Percentiles rank a stretch among this genome's conserved stretches.
These are phyloP conservation scores for Aphanomyces astaci DNA, from an alignment of 352 stramenopile genomes.

Conservation along the genomic window DNA sequence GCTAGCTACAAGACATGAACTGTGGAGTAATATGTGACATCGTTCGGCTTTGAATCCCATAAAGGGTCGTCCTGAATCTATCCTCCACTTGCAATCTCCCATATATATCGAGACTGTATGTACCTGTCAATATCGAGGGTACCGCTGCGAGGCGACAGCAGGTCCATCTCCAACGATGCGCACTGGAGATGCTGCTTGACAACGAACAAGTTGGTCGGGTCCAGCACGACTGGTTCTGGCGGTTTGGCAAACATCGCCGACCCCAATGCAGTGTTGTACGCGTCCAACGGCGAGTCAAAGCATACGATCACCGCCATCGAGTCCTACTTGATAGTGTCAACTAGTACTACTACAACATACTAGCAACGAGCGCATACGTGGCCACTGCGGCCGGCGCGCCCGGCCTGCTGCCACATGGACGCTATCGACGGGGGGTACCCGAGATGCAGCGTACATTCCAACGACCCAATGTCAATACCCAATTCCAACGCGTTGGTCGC, in stretches of 20 bases:
- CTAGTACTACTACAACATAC: neutral
- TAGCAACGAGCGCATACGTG: conserved; percentile 2
- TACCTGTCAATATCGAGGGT: conserved; percentile 56
- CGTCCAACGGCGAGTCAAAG: conserved; percentile 92
- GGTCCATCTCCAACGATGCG: conserved; percentile 85
- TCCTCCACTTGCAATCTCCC: no score
- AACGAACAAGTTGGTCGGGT: conserved; percentile 80
- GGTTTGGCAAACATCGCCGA: conserved; percentile 56
- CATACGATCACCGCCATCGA: conserved; percentile 92
- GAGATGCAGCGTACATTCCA: conserved; percentile 95
- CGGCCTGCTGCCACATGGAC: conserved; percentile 95
- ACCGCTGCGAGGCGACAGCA: conserved; percentile 64
- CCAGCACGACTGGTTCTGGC: conserved; percentile 75
- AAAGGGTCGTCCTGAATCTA: no score
- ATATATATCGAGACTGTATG: neutral
- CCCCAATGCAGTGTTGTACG: conserved; percentile 76
- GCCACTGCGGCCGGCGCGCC: conserved; percentile 85
- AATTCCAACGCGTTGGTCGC: conserved; percentile 96
- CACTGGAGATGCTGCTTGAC: conserved; percentile 91
- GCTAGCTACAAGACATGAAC: no score
- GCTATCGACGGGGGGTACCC: conserved; percentile 89
- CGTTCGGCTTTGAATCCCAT: no score
- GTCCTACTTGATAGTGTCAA: conserved; percentile 32
- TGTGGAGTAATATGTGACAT: no score
- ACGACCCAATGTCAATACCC: conserved; percentile 90